phyloP scores from a whole-genome alignment of 2,329 filamentous ascomycete species.

The Westerdykella ornata region DNA sequence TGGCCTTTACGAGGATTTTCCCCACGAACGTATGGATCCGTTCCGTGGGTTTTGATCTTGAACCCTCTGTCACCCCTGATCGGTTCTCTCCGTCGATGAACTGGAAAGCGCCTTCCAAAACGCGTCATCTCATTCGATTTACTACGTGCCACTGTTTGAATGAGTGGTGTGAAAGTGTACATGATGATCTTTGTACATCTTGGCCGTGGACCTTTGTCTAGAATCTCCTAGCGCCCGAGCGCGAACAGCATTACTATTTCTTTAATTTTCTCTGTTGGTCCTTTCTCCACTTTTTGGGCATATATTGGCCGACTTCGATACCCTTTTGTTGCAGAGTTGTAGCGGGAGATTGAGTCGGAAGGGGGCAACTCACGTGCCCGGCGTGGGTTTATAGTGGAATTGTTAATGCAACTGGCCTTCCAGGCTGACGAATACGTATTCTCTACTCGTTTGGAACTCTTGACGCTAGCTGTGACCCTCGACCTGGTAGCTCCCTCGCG shows the following conservation, averaged over 20 bases:
- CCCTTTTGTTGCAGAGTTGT: not conserved
- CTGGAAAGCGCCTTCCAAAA: not conserved
- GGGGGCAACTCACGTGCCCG: no score
- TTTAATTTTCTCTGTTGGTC: not conserved
- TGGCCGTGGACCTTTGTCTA: not conserved
- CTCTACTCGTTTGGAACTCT: no score
- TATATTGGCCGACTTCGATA: not conserved
- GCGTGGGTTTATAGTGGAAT: no score
- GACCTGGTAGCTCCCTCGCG: no score
- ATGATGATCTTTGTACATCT: not conserved
- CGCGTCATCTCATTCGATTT: not conserved
- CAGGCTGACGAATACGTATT: no score
- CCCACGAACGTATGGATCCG: conserved; percentile 26
- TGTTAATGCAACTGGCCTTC: no score
- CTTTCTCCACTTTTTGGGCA: not conserved
- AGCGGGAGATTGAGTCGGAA: no score
- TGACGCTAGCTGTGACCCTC: no score
- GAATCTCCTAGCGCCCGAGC: not conserved
- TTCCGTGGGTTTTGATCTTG: conserved; percentile 31
- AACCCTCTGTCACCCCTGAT: no score
- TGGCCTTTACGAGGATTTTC: conserved; percentile 30
- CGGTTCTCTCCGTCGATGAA: no score
- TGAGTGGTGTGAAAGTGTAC: not conserved
- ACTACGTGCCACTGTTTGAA: not conserved
- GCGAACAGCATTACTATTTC: not conserved